phyloP scores from a whole-genome alignment of 2,329 filamentous ascomycete genomes.

The Daldinia sp. region DNA sequence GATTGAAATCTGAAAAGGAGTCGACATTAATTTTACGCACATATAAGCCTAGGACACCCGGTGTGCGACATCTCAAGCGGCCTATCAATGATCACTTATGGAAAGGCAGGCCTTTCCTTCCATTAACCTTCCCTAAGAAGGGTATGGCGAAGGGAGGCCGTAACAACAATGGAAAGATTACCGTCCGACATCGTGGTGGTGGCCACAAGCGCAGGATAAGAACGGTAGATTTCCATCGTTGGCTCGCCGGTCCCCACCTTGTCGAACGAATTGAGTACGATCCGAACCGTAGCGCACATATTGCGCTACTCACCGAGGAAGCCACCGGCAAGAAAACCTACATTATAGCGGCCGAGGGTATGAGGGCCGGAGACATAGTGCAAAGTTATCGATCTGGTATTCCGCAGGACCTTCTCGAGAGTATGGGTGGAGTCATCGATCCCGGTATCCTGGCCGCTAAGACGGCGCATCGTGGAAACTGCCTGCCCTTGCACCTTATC shows the following conservation, averaged over 20 bases:
- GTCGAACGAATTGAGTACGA: conserved; percentile 98
- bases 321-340: conserved; percentile 82
- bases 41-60: conserved; percentile 93
- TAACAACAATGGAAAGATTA: conserved; percentile 86
- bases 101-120: conserved; percentile 86
- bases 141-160: conserved; percentile 92
- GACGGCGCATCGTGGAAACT: conserved; percentile 94
- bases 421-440: conserved; percentile 93
- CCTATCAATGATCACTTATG: conserved; percentile 96
- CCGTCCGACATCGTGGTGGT: conserved; percentile 90
- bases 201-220: conserved; percentile 92
- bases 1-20: conserved; percentile 35
- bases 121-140: conserved; percentile 90
- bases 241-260: conserved; percentile 79
- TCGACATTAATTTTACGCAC: conserved; percentile 70
- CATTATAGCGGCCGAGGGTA: conserved; percentile 93
- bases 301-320: conserved; percentile 82
- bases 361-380: conserved; percentile 88
- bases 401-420: conserved; percentile 82
- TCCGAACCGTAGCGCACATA: conserved; percentile 89
- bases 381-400: conserved; percentile 93
- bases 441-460: conserved; percentile 95
- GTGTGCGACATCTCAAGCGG: conserved; percentile 87
- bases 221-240: conserved; percentile 86
- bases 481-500: conserved; percentile 93